Evolutionary conservation across 192 early-diverging fungal species (phyloP), one percentile per base, ranked within the genome.

Genomic region (Anaeromyces robustus): DNA sequence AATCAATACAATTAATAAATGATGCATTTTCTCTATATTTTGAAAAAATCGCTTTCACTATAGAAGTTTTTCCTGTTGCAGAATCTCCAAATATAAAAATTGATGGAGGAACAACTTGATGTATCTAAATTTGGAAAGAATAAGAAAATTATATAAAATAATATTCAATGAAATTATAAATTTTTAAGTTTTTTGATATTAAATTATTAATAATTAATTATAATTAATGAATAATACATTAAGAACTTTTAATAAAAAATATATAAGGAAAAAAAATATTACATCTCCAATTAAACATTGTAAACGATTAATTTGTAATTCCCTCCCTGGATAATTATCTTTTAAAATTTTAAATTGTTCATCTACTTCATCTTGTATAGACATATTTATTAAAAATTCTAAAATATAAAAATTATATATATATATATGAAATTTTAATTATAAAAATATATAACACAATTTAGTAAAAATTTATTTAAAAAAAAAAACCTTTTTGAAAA

Each of bases 1-100:
- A 92, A 83, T 95, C 94, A 12, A 94, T 84, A 81, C 93, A 94
- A 85, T 93, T 92, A 12, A 95, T 81, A 81, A 88, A 92, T 12
- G 90, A 88, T 81, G 86, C 31, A 84, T 78, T 29, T 14, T 41
- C 12, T 31, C 19, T 17, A 9, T 31, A 30, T 28, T 77, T 34
- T 17, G 28, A 29, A 52, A 88, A 84, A 17, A 92, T 80, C 29
- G 80, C 78, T 4, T 81, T 83, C 2, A 87, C 31, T 29, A 92
- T 81, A 4, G 84, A n/a, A 3, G 90, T 90, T 77, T 93, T 93
- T 29, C 90, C 92, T 2, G 89, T 92, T 16, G 86, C 87, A 29
- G 86, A 83, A 30, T 82, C 87, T 26, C 92, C 92, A 31, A 86
- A 89, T 0, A 91, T 82, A 81, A 92, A 89, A 34, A 93, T 84